Evolutionary conservation across 108 stramenopile genomes (phyloP).

Genomic region (Poteriospumella lacustris): DNA sequence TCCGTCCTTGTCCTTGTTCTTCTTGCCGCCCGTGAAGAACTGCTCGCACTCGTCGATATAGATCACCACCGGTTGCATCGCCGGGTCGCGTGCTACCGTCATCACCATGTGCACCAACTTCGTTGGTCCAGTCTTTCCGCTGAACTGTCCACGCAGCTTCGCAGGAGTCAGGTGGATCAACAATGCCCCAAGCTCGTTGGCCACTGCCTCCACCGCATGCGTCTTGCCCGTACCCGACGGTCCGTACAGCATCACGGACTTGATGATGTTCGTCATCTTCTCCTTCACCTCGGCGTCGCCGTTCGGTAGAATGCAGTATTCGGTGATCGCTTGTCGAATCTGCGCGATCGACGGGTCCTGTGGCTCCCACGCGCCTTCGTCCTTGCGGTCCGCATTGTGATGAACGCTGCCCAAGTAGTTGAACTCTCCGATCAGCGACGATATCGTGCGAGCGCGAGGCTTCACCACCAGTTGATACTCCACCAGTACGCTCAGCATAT

Average conservation of each 20-base stretch:
- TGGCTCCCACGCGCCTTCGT: slow-evolving; percentile 61
- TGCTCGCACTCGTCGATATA: slow-evolving; percentile 69
- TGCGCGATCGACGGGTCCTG: slow-evolving; percentile 65
- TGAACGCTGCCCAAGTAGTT: slow-evolving; percentile 58
- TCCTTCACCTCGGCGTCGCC: slow-evolving; percentile 40
- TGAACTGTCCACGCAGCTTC: slow-evolving; percentile 55
- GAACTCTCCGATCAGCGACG: slow-evolving; percentile 61
- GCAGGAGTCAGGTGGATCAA: slow-evolving; percentile 67
- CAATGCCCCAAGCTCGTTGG: slow-evolving; percentile 67
- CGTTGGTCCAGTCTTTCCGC: slow-evolving; percentile 61
- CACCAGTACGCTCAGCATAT: slow-evolving; percentile 62
- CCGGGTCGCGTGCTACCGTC: slow-evolving; percentile 63
- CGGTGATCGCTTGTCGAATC: slow-evolving; percentile 61
- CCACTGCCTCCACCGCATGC: slow-evolving; percentile 67
- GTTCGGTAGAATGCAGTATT: slow-evolving; percentile 65
- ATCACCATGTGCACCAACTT: slow-evolving; percentile 71
- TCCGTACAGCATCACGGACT: slow-evolving; percentile 67
- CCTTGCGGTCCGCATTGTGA: slow-evolving; percentile 23
- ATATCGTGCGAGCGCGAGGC: slow-evolving; percentile 25
- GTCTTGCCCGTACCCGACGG: slow-evolving; percentile 69
- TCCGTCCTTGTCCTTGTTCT: slow-evolving; percentile 48
- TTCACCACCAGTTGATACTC: slow-evolving; percentile 57
- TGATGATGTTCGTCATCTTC: slow-evolving; percentile 46
- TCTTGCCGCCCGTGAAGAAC: slow-evolving; percentile 57
- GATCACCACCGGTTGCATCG: slow-evolving; percentile 67